A percentile compares a stretch with the other conserved stretches of the same genome.
Evolutionary conservation across 164 flowering plant species (phyloP).

Genomic region (Tinospora cordifolia): DNA sequence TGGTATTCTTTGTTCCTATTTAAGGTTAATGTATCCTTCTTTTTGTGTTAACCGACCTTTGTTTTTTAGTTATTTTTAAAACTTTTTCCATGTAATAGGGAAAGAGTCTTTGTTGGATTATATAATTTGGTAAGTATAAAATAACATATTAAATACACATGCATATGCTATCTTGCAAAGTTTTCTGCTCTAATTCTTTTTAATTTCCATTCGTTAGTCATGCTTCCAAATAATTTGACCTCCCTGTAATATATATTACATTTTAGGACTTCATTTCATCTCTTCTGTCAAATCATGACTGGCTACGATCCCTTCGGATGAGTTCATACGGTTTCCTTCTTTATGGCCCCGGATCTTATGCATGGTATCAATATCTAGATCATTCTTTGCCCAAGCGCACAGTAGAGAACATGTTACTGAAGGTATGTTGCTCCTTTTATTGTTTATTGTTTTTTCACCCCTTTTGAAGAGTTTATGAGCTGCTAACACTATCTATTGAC

Average conservation of each 20-base stretch:
- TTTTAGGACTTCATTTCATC: conserved; percentile 33
- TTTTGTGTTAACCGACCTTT: no score
- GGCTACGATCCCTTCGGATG: conserved; percentile 86
- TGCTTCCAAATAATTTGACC: conserved; percentile 12
- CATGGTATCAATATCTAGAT: conserved; percentile 88
- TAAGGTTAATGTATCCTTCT: no score
- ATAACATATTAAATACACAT: not conserved
- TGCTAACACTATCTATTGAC: not conserved
- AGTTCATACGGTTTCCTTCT: conserved; percentile 81
- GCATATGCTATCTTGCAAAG: not conserved
- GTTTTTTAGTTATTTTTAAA: no score
- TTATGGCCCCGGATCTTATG: conserved; percentile 95
- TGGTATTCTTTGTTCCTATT: no score
- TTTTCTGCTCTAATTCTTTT: not conserved
- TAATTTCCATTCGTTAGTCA: not conserved
- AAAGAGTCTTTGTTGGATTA: not conserved
- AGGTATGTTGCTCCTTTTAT: conserved; percentile 38
- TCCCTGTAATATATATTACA: conserved; percentile 7
- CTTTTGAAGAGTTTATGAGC: not conserved
- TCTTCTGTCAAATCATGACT: conserved; percentile 56
- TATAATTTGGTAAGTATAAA: no score
- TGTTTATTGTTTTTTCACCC: not conserved
- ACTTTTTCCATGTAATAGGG: no score
- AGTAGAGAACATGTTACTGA: conserved; percentile 46
- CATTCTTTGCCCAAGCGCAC: conserved; percentile 53